phyloP scores from a whole-genome alignment of 345 rosid species.

The Acer saccharum region DNA sequence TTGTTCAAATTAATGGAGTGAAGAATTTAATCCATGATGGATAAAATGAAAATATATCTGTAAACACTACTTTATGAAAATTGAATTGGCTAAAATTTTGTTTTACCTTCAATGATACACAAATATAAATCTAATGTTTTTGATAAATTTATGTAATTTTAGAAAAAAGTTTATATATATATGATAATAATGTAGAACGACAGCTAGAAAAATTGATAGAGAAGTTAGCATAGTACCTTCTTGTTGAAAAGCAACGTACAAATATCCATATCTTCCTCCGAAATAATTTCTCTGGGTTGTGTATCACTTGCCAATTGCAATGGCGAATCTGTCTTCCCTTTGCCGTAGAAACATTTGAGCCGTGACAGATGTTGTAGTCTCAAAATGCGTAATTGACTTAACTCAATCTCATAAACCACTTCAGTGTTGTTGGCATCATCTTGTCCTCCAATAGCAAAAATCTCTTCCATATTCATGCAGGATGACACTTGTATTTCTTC shows the following conservation, averaged over 20 bases:
- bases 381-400: not conserved
- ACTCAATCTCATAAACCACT: not conserved
- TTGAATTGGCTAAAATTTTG: too few species aligned
- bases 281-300: too few species aligned
- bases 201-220: not conserved
- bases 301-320: too few species aligned
- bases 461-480: conserved; percentile 13
- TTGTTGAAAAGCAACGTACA: conserved; percentile 10
- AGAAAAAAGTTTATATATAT: too few species aligned
- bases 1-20: too few species aligned
- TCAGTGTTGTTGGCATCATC: not conserved
- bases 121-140: not conserved
- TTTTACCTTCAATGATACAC: too few species aligned
- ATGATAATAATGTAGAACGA: too few species aligned
- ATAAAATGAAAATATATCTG: too few species aligned
- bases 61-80: too few species aligned
- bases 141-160: too few species aligned
- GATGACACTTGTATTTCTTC: not conserved
- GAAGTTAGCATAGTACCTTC: not conserved
- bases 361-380: not conserved
- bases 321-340: not conserved
- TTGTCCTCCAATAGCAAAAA: not conserved
- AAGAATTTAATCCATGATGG: too few species aligned
- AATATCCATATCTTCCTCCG: too few species aligned
- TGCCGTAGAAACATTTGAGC: not conserved